Base-by-base conservation (phyloP, 345 rosid species). In the Ceriops zippeliana region DNA sequence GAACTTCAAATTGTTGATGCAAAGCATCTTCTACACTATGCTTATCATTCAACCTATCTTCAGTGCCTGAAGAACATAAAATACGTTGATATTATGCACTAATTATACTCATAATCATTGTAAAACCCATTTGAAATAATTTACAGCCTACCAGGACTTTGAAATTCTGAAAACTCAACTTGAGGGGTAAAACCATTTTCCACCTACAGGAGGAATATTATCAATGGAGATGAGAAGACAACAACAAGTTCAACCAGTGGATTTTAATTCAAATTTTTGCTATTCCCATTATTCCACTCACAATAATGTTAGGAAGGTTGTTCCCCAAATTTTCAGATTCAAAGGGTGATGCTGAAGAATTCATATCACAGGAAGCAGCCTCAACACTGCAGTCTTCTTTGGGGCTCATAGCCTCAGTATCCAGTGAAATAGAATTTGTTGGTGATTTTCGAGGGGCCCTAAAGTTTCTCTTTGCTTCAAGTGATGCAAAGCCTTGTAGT, bases 401-500 rank as follows among this genome's bases (percentile, higher is more conserved):
- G 34, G 83, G 79, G 74, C 67, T 78, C 47, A 68, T 71, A 58
- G 85, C 78, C 71, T 79, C 68, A 63, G 64, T 72, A 62, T 75
- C 78, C 34, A 17, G 71, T 2, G 82, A 82, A 75, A 80, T 82
- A 79, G 83, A 56, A 76, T 70, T 64, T 49, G 72, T 73, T 54
- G 86, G 86, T 22, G 90, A 86, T 62, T 65, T 62, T 28, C 89
- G 82, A 57, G 96, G 92, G 60, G 90, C 84, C 76, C 70, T 85
- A 77, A 90, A 90, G 63, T 83, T 83, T 78, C 91, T 82, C 82
- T 87, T 89, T 54, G 96, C 87, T 83, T 91, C 99, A 34, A 85
- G 73, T 68, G 97, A 88, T 76, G 99, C 90, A 80, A 81, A 83
- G 79, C 95, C 96, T 95, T 80, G 51, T 58, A 28, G 52, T 37